Conservation (phyloP, 768 basidiomycete genomes). For the Coprinellus micaceus region DNA sequence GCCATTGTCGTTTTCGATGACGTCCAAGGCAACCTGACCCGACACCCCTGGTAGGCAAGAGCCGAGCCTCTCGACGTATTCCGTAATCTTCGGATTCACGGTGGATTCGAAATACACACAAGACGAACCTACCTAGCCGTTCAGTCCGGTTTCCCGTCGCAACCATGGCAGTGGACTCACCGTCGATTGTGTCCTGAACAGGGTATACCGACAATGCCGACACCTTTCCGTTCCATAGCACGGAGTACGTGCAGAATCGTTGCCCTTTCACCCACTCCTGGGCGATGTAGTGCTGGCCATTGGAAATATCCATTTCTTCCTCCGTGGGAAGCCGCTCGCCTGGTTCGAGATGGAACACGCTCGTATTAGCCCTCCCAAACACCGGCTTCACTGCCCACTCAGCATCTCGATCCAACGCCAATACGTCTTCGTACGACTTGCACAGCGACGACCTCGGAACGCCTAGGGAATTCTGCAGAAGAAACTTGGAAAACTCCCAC, state of each 20-base stretch:
- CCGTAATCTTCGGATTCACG: constrained; percentile 11
- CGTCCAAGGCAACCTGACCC: constrained; percentile 18
- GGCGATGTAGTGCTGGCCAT: constrained; percentile 17
- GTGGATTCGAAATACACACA: constrained; percentile 19
- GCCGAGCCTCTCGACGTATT: constrained; percentile 12
- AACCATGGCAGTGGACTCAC: constrained; percentile 2
- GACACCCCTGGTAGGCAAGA: constrained; percentile 10
- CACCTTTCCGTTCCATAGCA: constrained; percentile 15
- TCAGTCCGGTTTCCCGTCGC: neutral
- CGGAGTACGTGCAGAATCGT: constrained; percentile 18
- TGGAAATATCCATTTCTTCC: constrained; percentile 11
- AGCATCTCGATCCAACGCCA: constrained; percentile 7
- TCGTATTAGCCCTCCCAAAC: constrained; percentile 16
- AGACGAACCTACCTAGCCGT: constrained; percentile 9
- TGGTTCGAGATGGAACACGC: constrained; percentile 16
- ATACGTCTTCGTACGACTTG: constrained; percentile 12
- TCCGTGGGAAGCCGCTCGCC: constrained; percentile 10
- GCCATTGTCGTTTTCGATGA: constrained; percentile 10
- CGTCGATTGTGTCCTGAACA: constrained; percentile 20
- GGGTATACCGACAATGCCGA: constrained; percentile 16
- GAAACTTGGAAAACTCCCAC: constrained; percentile 19
- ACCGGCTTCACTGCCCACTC: constrained; percentile 21
- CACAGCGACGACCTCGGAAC: constrained; percentile 13
- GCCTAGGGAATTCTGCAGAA: constrained; percentile 9
- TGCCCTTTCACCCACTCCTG: constrained; percentile 18